phyloP scores from a whole-genome alignment of 2,329 filamentous ascomycete genomes.

The Fusarium incarnatum region DNA sequence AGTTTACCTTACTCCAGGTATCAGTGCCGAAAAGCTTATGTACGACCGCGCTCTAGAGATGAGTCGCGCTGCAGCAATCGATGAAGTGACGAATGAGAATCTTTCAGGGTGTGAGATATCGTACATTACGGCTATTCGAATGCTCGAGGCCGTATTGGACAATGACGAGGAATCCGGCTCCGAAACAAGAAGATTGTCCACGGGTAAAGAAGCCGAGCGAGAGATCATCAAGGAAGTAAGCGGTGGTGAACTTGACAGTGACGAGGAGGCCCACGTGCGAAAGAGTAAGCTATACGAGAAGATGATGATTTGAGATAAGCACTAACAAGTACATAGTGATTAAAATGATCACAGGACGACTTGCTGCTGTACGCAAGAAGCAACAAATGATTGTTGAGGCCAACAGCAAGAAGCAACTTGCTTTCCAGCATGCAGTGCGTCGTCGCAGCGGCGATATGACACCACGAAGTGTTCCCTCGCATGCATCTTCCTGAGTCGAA shows the following conservation, averaged over 20 bases:
- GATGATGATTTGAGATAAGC: background rate
- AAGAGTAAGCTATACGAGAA: constrained; percentile 68
- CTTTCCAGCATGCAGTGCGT: constrained; percentile 56
- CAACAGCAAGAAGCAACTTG: constrained; percentile 60
- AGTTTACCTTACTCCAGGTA: constrained; percentile 85
- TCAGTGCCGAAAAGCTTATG: constrained; percentile 97
- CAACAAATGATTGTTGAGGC: constrained; percentile 70
- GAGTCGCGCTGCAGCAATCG: constrained; percentile 93
- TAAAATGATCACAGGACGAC: constrained; percentile 69
- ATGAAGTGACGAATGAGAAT: constrained; percentile 93
- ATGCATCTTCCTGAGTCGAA: constrained; percentile 53
- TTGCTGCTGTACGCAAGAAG: constrained; percentile 69
- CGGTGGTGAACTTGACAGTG: constrained; percentile 68
- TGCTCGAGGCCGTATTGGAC: constrained; percentile 95
- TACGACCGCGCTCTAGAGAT: constrained; percentile 97
- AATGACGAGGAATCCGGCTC: constrained; percentile 71
- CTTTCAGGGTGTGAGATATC: constrained; percentile 88
- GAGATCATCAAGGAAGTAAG: constrained; percentile 50
- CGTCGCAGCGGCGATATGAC: constrained; percentile 68
- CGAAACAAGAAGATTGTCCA: constrained; percentile 45
- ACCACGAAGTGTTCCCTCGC: constrained; percentile 65
- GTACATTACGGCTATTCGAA: constrained; percentile 91
- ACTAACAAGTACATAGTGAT: constrained; percentile 63
- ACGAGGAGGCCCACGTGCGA: constrained; percentile 78
- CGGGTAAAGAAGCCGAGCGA: constrained; percentile 57